Evolutionary conservation across 257 asterid genomes (phyloP), one percentile per base, ranked within the genome.

Genomic region (Dorcoceras hygrometricum): DNA sequence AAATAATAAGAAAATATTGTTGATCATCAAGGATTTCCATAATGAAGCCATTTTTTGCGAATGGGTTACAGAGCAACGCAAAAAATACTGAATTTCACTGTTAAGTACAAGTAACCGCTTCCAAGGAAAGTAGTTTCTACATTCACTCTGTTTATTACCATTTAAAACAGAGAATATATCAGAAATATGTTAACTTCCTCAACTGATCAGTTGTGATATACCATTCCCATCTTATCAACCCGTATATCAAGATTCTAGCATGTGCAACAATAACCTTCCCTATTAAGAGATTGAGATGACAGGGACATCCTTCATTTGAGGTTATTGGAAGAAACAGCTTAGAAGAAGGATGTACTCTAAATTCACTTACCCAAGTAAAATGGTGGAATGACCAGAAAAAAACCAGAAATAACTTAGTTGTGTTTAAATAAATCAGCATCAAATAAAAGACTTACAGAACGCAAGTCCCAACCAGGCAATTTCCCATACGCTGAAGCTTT

Each of bases 391-490:
- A 58, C 29, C 32, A 67, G 65, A 63, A 70, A 32, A 26, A 32
- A 34, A 31, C 43, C 57, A 23, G 59, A 65, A 57, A 34, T 43
- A 66, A 31, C 22, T 57, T 50, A 24, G 26, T 22, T 65, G 34
- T 31, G 10, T 48, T 16, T 56, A 59, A 58, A 68, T 66, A 62
- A 60, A 4, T 3, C 34, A 46, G 60, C 18, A 36, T 28, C 1
- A 73, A 79, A 68, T 55, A 22, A 65, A 63, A 46, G 68, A 88
- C 99, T 88, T 82, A 94, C 99, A 71, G 99, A 94, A 46, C 93
- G 88, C 95, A 94, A 77, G 84, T 94, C 97, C 99, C 99, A 94
- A 64, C 96, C 99, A 68, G 95, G 86, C 67, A 82, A 65, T 76
- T 84, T 84, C 73, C 99, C 99, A 83, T 83, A 83, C 43, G 65